Percentiles rank a stretch among this genome's conserved stretches.
These are phyloP conservation scores for Knufia fluminis DNA, from an alignment of 2,329 filamentous ascomycete genomes.

Conservation along the genomic window DNA sequence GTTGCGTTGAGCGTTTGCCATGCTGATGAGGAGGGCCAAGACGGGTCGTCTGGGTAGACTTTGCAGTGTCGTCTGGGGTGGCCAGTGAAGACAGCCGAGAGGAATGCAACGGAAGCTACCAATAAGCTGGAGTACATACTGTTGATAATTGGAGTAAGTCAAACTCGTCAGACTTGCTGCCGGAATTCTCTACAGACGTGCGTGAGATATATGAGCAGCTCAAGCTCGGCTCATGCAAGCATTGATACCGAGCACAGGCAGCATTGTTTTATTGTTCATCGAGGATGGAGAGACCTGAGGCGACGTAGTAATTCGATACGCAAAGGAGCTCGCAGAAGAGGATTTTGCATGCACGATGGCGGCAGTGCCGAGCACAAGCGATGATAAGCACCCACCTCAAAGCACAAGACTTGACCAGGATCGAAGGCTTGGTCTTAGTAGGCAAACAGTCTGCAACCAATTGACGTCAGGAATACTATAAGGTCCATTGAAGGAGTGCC, in stretches of 20 bases:
- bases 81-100: background rate
- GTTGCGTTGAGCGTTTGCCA: slow-evolving; percentile 32
- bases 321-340: no score
- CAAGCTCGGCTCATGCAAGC: background rate
- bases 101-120: background rate
- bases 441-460: no score
- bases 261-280: background rate
- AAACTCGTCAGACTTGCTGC: background rate
- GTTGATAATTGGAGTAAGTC: no score
- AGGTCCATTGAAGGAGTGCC: no score
- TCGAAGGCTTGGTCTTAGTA: no score
- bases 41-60: slow-evolving; percentile 13
- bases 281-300: background rate
- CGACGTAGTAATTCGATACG: background rate
- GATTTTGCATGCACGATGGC: no score
- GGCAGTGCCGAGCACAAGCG: background rate
- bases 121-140: background rate
- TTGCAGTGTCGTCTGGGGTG: slow-evolving; percentile 16
- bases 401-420: no score
- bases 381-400: no score
- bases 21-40: slow-evolving; percentile 29
- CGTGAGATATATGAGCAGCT: background rate
- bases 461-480: no score
- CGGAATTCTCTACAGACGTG: background rate
- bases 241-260: background rate